These are phyloP conservation scores for Penicillium sp. DNA, from an alignment of 2,329 filamentous ascomycete species.

Conservation along the genomic window DNA sequence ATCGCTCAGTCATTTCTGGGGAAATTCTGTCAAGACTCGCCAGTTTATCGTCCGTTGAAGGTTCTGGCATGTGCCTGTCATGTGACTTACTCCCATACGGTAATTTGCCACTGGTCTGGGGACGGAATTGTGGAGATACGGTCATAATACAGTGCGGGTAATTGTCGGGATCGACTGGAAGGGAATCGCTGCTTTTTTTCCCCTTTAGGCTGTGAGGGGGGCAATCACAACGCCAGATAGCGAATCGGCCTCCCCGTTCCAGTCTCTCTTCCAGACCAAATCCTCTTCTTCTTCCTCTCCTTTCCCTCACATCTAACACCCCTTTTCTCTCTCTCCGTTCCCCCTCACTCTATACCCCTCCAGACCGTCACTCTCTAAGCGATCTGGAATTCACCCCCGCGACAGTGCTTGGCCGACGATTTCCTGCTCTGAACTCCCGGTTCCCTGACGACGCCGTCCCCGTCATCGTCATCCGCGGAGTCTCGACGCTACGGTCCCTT, in stretches of 20 bases:
- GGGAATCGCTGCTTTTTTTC: neutral
- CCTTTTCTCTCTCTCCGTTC: neutral
- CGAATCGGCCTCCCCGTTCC: neutral
- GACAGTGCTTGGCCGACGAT: neutral
- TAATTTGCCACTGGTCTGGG: conserved; percentile 23
- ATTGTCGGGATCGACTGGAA: conserved; percentile 21
- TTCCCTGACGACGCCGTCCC: conserved; percentile 11
- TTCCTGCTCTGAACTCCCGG: neutral
- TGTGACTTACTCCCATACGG: conserved; percentile 14
- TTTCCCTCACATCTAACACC: neutral
- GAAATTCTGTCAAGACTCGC: neutral
- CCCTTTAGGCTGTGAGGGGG: neutral
- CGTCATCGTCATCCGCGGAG: conserved; percentile 17
- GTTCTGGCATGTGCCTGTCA: conserved; percentile 12
- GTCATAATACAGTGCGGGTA: conserved; percentile 21
- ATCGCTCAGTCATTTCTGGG: neutral
- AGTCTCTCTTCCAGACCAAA: neutral
- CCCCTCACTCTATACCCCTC: neutral
- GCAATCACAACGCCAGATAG: conserved; percentile 6
- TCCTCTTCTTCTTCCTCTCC: neutral
- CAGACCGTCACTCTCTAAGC: conserved; percentile 12
- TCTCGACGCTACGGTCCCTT: conserved; percentile 11
- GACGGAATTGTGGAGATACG: conserved; percentile 24
- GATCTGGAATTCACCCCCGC: conserved; percentile 4
- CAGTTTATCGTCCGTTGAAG: neutral